A percentile compares a stretch with the other conserved stretches of the same genome.
phyloP scores from a whole-genome alignment of 805 yeast genomes.

The Hanseniaspora lachancei region DNA sequence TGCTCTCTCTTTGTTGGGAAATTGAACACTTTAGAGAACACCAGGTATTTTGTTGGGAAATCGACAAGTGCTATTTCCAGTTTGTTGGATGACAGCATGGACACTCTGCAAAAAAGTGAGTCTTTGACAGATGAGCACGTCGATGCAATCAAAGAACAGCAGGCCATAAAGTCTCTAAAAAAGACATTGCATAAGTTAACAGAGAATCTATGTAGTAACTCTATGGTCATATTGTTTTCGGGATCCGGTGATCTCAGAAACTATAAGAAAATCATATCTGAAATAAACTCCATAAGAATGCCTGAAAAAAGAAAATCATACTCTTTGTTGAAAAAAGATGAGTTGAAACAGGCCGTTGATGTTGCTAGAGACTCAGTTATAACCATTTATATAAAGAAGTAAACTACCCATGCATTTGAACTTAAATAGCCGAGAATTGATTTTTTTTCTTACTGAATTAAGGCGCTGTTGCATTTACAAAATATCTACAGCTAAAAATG shows the following conservation, averaged over 20 bases:
- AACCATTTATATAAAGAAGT: slow-evolving; percentile 35
- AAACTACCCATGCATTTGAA: neutral
- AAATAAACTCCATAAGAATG: slow-evolving; percentile 31
- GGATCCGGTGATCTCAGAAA: slow-evolving; percentile 48
- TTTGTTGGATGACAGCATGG: neutral
- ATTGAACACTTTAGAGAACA: slow-evolving; percentile 46
- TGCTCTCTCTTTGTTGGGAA: slow-evolving; percentile 42
- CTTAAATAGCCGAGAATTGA: neutral
- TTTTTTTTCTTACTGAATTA: too few relatives aligned
- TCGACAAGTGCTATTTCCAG: neutral
- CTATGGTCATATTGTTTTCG: slow-evolving; percentile 48
- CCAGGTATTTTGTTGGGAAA: slow-evolving; percentile 17
- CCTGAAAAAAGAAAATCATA: slow-evolving; percentile 32
- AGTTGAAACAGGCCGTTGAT: slow-evolving; percentile 35
- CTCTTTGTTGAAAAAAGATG: slow-evolving; percentile 33
- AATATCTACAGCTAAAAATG: too few relatives aligned
- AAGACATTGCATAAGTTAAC: slow-evolving; percentile 37
- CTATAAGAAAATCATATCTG: slow-evolving; percentile 33
- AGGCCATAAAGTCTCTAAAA: slow-evolving; percentile 29
- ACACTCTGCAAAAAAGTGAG: neutral
- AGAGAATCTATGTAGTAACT: slow-evolving; percentile 39
- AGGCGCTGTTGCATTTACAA: too few relatives aligned
- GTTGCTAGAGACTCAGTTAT: slow-evolving; percentile 50
- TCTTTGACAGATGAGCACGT: slow-evolving; percentile 11
- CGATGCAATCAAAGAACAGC: slow-evolving; percentile 16